Conservation (phyloP, 1,284 basidiomycete species). For the Xerocomus cyaneibrunnescens region DNA sequence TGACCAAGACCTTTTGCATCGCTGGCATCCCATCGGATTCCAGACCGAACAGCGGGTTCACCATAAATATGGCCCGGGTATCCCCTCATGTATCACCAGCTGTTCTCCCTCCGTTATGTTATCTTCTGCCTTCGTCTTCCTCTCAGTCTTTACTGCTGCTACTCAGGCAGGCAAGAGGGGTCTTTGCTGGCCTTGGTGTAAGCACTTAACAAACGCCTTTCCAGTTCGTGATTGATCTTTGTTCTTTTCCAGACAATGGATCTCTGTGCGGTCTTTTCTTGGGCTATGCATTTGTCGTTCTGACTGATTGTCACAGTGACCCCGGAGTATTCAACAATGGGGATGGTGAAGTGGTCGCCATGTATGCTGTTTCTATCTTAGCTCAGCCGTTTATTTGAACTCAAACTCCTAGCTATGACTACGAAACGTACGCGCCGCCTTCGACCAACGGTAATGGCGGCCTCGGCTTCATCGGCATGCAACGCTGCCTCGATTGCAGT, state of each 20-base stretch:
- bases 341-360: conserved; percentile 35
- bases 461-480: conserved; percentile 41
- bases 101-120: conserved; percentile 6
- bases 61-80: conserved; percentile 19
- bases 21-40: background rate
- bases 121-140: conserved; percentile 5
- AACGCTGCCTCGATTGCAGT: conserved; percentile 38
- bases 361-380: conserved; percentile 20
- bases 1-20: background rate
- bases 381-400: background rate
- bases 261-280: background rate
- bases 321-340: conserved; percentile 33
- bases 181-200: conserved; percentile 25
- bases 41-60: background rate
- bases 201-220: background rate
- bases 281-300: background rate
- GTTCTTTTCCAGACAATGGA: background rate
- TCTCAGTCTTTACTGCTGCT: conserved; percentile 15
- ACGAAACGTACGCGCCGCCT: conserved; percentile 37
- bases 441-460: conserved; percentile 35
- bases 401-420: conserved; percentile 35
- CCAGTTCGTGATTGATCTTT: background rate
- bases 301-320: conserved; percentile 17
- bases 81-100: background rate
- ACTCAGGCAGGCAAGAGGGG: conserved; percentile 26